Percentiles rank a stretch among this genome's conserved stretches.
Evolutionary conservation across 495 filamentous ascomycete species (phyloP).

Genomic region (Schizothecium vesticola): DNA sequence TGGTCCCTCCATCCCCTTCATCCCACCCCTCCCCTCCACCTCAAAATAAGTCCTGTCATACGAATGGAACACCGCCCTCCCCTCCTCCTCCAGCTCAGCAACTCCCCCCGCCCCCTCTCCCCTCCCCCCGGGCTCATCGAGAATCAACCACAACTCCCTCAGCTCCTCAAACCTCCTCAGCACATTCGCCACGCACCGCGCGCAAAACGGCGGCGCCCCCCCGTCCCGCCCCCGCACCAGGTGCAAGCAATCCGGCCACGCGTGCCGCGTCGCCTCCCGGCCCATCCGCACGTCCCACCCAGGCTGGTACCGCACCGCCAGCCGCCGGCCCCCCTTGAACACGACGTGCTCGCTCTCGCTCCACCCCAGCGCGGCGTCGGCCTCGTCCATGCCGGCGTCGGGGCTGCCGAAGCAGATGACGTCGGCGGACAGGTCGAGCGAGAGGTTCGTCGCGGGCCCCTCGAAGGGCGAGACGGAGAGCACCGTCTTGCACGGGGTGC

Average conservation of each 20-base stretch:
- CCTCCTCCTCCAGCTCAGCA: neutral
- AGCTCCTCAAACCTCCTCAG: slow-evolving; percentile 15
- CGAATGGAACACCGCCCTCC: slow-evolving; percentile 8
- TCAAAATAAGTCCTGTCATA: slow-evolving; percentile 17
- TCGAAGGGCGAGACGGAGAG: slow-evolving; percentile 8
- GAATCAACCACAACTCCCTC: slow-evolving; percentile 17
- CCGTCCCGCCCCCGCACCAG: neutral
- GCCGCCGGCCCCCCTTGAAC: slow-evolving; percentile 11
- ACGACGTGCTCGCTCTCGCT: slow-evolving; percentile 17
- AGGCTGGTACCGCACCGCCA: slow-evolving; percentile 18
- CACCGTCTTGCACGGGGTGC: slow-evolving; percentile 7
- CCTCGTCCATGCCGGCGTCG: neutral
- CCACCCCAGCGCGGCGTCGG: slow-evolving; percentile 7
- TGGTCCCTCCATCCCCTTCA: slow-evolving; percentile 3
- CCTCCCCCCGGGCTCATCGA: slow-evolving; percentile 2
- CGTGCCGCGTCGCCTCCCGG: neutral
- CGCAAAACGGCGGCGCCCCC: slow-evolving; percentile 11
- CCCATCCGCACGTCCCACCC: slow-evolving; percentile 12
- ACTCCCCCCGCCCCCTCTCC: neutral
- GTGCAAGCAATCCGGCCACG: slow-evolving; percentile 1
- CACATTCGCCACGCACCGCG: slow-evolving; percentile 11
- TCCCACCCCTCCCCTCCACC: neutral
- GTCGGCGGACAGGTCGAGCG: slow-evolving; percentile 16
- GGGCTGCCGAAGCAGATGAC: slow-evolving; percentile 16
- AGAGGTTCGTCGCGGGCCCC: slow-evolving; percentile 6